These are phyloP conservation scores for Ganoderma lingzhi DNA, from an alignment of 1,284 basidiomycete genomes.

Conservation along the genomic window DNA sequence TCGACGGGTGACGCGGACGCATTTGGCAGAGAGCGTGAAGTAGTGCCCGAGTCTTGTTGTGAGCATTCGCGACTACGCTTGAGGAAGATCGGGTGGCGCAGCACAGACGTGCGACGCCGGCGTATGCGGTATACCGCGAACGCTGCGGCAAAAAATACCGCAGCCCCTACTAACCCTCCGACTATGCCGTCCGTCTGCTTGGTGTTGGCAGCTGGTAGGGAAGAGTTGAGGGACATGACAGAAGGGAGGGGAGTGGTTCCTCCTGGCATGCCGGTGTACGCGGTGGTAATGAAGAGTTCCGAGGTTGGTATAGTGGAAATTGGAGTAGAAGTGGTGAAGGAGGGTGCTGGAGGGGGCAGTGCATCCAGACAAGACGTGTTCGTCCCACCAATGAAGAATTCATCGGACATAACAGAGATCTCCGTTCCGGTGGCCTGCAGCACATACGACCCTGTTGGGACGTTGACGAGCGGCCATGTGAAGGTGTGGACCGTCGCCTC, in stretches of 20 bases:
- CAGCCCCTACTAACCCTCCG: conserved; percentile 1
- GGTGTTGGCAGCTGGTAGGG: background rate
- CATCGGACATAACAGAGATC: conserved; percentile 19
- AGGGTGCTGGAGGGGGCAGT: background rate
- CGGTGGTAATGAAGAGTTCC: background rate
- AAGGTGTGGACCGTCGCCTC: conserved; percentile 22
- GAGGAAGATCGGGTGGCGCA: background rate
- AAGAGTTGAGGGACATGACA: background rate
- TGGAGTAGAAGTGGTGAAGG: background rate
- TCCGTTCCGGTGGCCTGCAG: conserved; percentile 26
- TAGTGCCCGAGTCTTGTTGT: background rate
- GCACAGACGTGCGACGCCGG: background rate
- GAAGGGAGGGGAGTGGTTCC: background rate
- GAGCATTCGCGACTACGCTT: background rate
- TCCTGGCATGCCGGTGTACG: background rate
- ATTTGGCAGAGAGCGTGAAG: background rate
- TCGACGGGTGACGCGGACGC: background rate
- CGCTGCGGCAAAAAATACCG: conserved; percentile 2
- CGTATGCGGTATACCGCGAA: background rate
- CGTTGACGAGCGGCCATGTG: conserved; percentile 36
- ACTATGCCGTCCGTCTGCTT: background rate
- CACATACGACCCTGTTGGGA: conserved; percentile 38
- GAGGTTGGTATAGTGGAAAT: background rate
- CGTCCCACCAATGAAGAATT: conserved; percentile 35
- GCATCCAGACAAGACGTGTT: conserved; percentile 30